Conservation (phyloP, 2,329 filamentous ascomycete species). For the Ophiostoma fasciatum region DNA sequence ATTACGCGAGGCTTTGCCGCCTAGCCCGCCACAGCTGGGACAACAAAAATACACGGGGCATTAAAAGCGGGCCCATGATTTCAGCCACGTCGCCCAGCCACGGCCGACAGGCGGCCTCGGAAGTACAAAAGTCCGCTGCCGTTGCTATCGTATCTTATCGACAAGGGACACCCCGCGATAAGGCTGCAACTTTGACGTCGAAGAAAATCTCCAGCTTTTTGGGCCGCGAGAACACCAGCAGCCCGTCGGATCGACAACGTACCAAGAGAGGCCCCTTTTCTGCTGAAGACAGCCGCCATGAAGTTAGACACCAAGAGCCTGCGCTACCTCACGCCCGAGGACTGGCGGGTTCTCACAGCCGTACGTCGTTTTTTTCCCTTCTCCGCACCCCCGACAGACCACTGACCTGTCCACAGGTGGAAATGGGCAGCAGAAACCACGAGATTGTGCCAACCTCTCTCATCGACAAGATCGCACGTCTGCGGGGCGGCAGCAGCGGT, state of each 20-base stretch:
- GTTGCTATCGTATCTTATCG: conserved; percentile 9
- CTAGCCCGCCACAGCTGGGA: conserved; percentile 13
- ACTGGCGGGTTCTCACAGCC: conserved; percentile 89
- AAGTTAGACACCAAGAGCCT: conserved; percentile 89
- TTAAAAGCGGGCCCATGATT: neutral
- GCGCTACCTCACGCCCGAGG: conserved; percentile 80
- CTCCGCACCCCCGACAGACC: conserved; percentile 20
- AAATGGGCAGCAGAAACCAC: conserved; percentile 90
- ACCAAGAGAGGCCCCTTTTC: neutral
- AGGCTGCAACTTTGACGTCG: neutral
- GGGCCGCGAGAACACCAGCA: neutral
- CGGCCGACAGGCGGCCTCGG: neutral
- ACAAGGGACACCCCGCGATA: neutral
- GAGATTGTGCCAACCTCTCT: conserved; percentile 86
- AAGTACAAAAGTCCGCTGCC: conserved; percentile 5
- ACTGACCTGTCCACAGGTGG: conserved; percentile 46
- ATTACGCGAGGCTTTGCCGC: conserved; percentile 25
- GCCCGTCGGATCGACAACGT: neutral
- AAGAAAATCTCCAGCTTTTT: neutral
- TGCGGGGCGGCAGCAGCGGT: conserved; percentile 62
- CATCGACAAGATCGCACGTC: conserved; percentile 69
- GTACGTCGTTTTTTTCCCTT: conserved; percentile 38
- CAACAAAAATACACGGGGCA: conserved; percentile 1
- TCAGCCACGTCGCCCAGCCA: too few relatives aligned
- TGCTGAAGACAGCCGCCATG: too few relatives aligned